Evolutionary conservation across 2,329 filamentous ascomycete genomes (phyloP).

Genomic region (Hymenoscyphus scutula): DNA sequence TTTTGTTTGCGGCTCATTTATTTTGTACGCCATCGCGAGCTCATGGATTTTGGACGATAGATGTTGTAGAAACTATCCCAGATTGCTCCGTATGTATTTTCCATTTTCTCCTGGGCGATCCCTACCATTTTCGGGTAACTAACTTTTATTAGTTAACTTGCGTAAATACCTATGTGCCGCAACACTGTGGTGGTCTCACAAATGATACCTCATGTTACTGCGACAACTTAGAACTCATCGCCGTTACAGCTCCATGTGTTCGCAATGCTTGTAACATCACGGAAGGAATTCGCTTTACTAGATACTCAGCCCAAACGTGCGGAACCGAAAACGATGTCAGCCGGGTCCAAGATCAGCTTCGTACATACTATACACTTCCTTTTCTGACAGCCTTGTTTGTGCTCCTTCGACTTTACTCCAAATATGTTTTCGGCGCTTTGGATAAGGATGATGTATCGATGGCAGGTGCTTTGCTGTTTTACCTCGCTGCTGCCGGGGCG

Average conservation of each 20-base stretch:
- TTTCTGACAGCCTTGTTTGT: constrained; percentile 13
- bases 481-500: neutral
- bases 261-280: constrained; percentile 15
- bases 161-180: constrained; percentile 9
- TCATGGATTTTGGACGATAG: neutral
- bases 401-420: neutral
- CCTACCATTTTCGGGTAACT: neutral
- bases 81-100: neutral
- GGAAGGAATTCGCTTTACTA: constrained; percentile 11
- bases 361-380: constrained; percentile 8
- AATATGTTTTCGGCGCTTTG: neutral
- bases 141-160: constrained; percentile 21
- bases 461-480: neutral
- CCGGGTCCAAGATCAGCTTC: neutral
- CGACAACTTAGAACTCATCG: constrained; percentile 5
- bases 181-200: constrained; percentile 14
- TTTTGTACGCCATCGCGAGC: neutral
- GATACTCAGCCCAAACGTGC: constrained; percentile 15
- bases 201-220: constrained; percentile 19
- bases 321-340: constrained; percentile 15
- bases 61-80: neutral
- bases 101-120: no score
- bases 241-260: constrained; percentile 13
- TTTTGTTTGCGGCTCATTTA: neutral
- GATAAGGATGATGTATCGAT: constrained; percentile 2